phyloP scores from a whole-genome alignment of 257 asterid genomes.

The Fraxinus americana region DNA sequence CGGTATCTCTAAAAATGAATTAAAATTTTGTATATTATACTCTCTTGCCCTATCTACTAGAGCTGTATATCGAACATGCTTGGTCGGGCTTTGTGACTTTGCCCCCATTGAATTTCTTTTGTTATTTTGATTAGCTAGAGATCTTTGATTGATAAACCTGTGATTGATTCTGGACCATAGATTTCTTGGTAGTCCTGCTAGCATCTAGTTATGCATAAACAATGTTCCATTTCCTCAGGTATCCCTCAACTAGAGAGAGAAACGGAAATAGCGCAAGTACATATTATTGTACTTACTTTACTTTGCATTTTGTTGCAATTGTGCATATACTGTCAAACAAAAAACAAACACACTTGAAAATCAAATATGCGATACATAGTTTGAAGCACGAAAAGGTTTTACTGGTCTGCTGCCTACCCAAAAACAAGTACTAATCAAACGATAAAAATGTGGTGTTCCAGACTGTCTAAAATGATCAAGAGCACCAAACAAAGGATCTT shows the following conservation, averaged over 20 bases:
- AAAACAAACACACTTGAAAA: no score
- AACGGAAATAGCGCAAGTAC: background rate
- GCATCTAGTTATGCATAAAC: background rate
- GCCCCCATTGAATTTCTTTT: conserved; percentile 9
- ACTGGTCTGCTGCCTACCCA: background rate
- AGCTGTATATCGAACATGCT: no score
- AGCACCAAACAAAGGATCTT: background rate
- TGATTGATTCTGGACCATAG: background rate
- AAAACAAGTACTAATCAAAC: background rate
- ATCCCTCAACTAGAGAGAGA: no score
- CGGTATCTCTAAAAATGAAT: no score
- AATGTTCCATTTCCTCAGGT: background rate
- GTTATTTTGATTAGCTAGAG: background rate
- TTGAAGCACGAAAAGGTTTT: no score
- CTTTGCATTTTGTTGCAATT: background rate
- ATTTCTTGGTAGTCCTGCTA: background rate
- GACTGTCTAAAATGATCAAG: background rate
- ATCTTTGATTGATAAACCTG: background rate
- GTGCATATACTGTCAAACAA: background rate
- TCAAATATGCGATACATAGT: background rate
- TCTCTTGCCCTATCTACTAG: background rate
- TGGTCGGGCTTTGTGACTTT: background rate
- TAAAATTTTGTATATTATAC: background rate
- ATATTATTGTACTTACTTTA: background rate
- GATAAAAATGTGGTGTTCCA: no score